phyloP scores from a whole-genome alignment of 2,329 filamentous ascomycete genomes.

The Colletotrichum higginsianum region DNA sequence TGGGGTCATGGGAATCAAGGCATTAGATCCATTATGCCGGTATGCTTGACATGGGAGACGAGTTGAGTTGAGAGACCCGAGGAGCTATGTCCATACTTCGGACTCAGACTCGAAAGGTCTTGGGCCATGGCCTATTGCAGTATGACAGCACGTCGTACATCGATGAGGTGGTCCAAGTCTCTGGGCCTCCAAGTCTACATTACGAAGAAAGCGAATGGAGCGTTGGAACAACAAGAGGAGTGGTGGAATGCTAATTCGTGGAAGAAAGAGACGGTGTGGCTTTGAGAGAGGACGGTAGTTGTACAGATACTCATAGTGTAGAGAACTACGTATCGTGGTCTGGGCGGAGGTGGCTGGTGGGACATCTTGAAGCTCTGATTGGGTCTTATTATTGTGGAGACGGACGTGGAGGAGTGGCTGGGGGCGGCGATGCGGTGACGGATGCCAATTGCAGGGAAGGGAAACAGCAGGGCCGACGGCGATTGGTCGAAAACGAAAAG shows the following conservation, averaged over 20 bases:
- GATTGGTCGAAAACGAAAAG: not conserved
- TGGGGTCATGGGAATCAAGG: not conserved
- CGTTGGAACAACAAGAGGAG: no score
- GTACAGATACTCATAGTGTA: constrained; percentile 2
- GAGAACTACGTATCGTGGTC: no score
- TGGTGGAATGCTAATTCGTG: not conserved
- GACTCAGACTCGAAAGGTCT: not conserved
- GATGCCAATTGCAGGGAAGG: not conserved
- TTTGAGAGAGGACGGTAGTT: not conserved
- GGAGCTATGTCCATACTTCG: no score
- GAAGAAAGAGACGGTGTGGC: constrained; percentile 20
- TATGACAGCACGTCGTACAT: constrained; percentile 3
- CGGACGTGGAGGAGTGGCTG: constrained; percentile 14
- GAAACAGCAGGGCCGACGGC: not conserved
- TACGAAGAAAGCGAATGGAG: no score
- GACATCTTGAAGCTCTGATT: not conserved
- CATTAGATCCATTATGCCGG: not conserved
- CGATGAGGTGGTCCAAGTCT: constrained; percentile 6
- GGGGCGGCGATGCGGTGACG: constrained; percentile 1
- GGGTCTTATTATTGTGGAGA: not conserved
- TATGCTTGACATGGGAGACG: no score
- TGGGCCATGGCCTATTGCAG: not conserved
- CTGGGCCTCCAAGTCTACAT: not conserved
- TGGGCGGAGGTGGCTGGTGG: constrained; percentile 24
- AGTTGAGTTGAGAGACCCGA: not conserved